Evolutionary conservation across 129 eudicot species (phyloP).

Genomic region (Glebionis coronaria): DNA sequence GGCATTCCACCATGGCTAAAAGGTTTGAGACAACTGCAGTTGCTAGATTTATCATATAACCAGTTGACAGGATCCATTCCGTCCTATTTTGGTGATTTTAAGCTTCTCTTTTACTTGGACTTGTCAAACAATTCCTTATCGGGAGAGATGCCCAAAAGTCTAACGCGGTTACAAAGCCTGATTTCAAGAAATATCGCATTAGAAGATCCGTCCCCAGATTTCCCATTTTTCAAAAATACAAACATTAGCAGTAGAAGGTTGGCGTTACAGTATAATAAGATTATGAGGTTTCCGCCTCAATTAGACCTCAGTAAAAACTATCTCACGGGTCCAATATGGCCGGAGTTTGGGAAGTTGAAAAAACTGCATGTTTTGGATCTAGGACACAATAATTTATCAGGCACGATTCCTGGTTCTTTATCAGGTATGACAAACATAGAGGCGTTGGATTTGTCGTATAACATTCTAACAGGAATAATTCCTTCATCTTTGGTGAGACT

Average conservation of each 20-base stretch:
- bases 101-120: conserved; percentile 62
- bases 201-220: conserved; percentile 53
- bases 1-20: conserved; percentile 58
- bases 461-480: conserved; percentile 47
- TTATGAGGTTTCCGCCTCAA: conserved; percentile 53
- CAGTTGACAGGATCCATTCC: conserved; percentile 53
- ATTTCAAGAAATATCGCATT: conserved; percentile 36
- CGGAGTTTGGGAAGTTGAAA: conserved; percentile 61
- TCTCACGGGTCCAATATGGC: conserved; percentile 60
- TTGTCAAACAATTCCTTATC: conserved; percentile 66
- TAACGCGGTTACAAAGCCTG: conserved; percentile 50
- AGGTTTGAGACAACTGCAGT: conserved; percentile 40
- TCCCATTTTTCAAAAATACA: conserved; percentile 53
- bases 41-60: conserved; percentile 74
- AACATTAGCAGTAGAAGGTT: conserved; percentile 30
- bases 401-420: conserved; percentile 47
- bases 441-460: conserved; percentile 59
- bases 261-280: conserved; percentile 44
- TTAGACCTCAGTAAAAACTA: conserved; percentile 52
- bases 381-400: conserved; percentile 49
- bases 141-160: conserved; percentile 58
- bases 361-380: conserved; percentile 52
- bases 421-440: conserved; percentile 56
- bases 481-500: conserved; percentile 47
- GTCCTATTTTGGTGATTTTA: conserved; percentile 47